phyloP scores from a whole-genome alignment of 1,284 basidiomycete genomes.

The Rhodotorula sp. region DNA sequence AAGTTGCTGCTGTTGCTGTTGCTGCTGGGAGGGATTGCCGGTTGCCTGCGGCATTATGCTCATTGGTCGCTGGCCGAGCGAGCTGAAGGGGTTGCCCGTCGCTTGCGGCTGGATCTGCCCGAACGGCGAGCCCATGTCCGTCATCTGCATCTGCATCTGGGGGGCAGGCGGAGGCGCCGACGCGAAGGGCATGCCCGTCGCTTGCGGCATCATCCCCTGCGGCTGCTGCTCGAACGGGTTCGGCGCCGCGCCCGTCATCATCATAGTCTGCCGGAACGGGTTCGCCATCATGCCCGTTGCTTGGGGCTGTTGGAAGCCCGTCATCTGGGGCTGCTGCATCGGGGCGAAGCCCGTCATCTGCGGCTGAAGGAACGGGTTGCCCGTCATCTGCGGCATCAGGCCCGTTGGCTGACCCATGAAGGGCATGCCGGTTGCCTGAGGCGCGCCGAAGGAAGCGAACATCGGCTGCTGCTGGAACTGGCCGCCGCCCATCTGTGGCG shows the following conservation, averaged over 20 bases:
- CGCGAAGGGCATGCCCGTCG: constrained; percentile 1
- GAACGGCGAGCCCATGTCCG: constrained; percentile 4
- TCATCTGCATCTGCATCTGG: constrained; percentile 12
- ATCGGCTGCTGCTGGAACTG: constrained; percentile 57
- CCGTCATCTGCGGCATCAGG: constrained; percentile 37
- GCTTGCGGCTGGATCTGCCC: constrained; percentile 36
- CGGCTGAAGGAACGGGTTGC: constrained; percentile 38
- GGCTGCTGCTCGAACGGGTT: constrained; percentile 5
- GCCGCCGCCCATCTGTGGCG: constrained; percentile 57
- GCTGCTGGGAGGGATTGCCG: constrained; percentile 22
- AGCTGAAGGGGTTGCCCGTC: constrained; percentile 54
- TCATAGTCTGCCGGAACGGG: constrained; percentile 32
- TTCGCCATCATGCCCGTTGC: constrained; percentile 13
- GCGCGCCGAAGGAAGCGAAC: constrained; percentile 65
- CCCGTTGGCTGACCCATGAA: constrained; percentile 17
- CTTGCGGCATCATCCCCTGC: constrained; percentile 22
- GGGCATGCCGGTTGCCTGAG: constrained; percentile 46
- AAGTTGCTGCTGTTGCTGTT: background rate
- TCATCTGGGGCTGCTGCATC: constrained; percentile 40
- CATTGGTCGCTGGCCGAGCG: background rate
- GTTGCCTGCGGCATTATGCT: constrained; percentile 24
- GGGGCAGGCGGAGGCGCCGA: constrained; percentile 1
- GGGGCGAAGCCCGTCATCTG: constrained; percentile 41
- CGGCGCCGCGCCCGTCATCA: constrained; percentile 40
- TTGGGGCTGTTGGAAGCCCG: constrained; percentile 44